Percentiles rank a stretch among this genome's conserved stretches.
phyloP scores from a whole-genome alignment of 2,329 filamentous ascomycete genomes.

The Lecanosticta acicola region DNA sequence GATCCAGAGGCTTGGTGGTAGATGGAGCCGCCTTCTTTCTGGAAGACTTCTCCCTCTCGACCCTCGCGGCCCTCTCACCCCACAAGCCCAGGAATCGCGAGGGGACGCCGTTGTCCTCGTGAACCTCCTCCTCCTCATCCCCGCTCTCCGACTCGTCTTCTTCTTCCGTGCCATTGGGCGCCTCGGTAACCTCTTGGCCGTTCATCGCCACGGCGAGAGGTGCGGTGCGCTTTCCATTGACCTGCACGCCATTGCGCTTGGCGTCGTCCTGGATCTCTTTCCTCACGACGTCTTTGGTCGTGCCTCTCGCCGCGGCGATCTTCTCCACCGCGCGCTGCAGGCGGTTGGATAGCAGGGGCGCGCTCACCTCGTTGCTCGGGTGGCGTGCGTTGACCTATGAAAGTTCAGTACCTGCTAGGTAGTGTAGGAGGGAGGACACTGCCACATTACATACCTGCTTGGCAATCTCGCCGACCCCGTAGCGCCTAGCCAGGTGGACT shows the following conservation, averaged over 20 bases:
- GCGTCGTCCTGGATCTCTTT: neutral
- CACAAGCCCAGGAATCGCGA: neutral
- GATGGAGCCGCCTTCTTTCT: neutral
- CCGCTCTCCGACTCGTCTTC: neutral
- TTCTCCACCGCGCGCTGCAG: neutral
- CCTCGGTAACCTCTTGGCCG: neutral
- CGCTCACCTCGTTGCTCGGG: neutral
- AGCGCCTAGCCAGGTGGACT: slow-evolving; percentile 1
- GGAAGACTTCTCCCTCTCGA: neutral
- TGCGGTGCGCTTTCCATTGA: slow-evolving; percentile 2
- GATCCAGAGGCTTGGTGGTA: neutral
- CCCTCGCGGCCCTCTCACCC: neutral
- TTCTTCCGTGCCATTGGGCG: neutral
- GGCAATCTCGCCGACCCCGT: slow-evolving; percentile 2
- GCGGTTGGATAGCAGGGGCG: slow-evolving; percentile 3
- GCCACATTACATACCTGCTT: neutral
- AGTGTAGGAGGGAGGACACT: neutral
- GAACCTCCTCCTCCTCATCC: neutral
- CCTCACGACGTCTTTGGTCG: neutral
- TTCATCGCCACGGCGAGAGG: neutral
- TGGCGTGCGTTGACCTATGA: neutral
- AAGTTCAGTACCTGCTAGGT: neutral
- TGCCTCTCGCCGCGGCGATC: neutral
- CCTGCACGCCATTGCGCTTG: neutral
- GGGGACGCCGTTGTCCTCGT: neutral